phyloP scores from a whole-genome alignment of 257 asterid genomes.

The Solanum megistacrolobum region DNA sequence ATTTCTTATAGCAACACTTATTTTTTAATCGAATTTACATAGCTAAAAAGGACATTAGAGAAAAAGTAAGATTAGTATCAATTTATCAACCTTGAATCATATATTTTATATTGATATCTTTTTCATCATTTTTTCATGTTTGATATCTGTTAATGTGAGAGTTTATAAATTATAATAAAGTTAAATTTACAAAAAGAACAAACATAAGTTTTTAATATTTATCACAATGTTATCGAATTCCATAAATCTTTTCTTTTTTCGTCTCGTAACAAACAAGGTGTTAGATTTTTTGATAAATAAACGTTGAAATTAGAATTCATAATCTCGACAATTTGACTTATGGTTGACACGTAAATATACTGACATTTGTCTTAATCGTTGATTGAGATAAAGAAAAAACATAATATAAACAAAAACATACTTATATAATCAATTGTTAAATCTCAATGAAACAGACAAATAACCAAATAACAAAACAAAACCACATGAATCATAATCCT shows the following conservation, averaged over 20 bases:
- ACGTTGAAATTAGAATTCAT: not conserved
- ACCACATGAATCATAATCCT: not conserved
- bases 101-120: too few species aligned
- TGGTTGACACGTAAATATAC: not conserved
- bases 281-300: not conserved
- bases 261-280: not conserved
- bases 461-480: not conserved
- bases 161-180: not conserved
- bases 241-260: too few species aligned
- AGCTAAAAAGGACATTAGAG: not conserved
- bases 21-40: not conserved
- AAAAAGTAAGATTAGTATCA: not conserved
- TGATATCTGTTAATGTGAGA: not conserved
- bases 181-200: not conserved
- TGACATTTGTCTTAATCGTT: not conserved
- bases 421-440: not conserved
- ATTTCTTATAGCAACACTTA: not conserved
- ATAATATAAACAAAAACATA: not conserved
- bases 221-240: too few species aligned
- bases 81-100: not conserved
- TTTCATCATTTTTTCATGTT: not conserved
- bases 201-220: too few species aligned
- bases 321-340: not conserved
- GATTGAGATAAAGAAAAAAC: not conserved
- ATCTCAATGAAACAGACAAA: not conserved